Base-by-base conservation (phyloP, 148 eudicot genomes). In the Chenopodium suecicum region DNA sequence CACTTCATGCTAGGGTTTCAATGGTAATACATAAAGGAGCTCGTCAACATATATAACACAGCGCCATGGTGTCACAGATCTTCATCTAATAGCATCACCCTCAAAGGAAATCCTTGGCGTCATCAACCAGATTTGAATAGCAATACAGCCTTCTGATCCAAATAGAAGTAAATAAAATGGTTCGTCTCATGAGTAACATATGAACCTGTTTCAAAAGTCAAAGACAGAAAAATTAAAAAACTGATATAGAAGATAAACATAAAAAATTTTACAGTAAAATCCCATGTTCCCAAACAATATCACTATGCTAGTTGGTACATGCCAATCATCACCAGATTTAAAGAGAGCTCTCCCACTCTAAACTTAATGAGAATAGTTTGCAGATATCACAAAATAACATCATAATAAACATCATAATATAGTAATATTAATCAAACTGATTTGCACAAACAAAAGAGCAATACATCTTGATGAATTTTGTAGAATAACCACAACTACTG, bases 101-200 rank as follows among this genome's bases (percentile, higher is more conserved):
- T 56, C 23, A 9, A 70, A 19, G 20, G 27, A 31, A 23, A 70
- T 73, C 71, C 17, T n/a, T 44, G 75, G 41, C 12, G 34, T 56
- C 69, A 60, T 92, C 86, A 94, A 48, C 98, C 98, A 73, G 98
- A 94, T 85, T 94, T 95, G 92, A 95, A 95, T 71, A 95, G 88
- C 86, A 93, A 86, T 71, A 95, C 92, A 34, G 97, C 98, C 84
- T 93, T 92, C 65, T 93, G 84, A 79, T 95, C 98, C 90, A 95
- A 83, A 89, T 95, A 95, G 90, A 95, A 95, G 88, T 95, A 95
- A 79, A 95, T 89, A 79, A 93, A 95, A 89, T 95, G 98, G 86
- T 93, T 93, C 22, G 98, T 92, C 91, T 93, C 99, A 68, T 95
- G 99, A 85, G 98, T 95, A 78, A 95, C 99, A 46, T 93, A 95